Evolutionary conservation across 257 asterid genomes (phyloP).

Genomic region (Osmanthus fragrans): DNA sequence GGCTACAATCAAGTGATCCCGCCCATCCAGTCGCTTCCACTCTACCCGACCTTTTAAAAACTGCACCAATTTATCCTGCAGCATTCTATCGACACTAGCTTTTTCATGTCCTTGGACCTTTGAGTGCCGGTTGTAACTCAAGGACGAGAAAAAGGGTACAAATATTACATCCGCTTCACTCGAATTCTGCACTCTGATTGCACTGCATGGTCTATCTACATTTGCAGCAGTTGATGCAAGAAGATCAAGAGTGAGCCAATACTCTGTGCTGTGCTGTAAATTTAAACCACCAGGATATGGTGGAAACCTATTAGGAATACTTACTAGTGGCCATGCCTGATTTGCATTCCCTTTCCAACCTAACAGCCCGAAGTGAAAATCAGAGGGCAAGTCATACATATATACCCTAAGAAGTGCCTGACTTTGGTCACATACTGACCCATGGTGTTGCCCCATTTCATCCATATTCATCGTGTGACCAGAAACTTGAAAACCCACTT

Average conservation of each 20-base stretch:
- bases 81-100: conserved; percentile 35
- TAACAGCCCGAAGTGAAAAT: conserved; percentile 76
- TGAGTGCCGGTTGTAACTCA: conserved; percentile 72
- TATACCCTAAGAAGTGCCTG: conserved; percentile 60
- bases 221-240: conserved; percentile 50
- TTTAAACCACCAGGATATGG: conserved; percentile 80
- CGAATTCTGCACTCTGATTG: conserved; percentile 49
- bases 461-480: conserved; percentile 3
- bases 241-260: conserved; percentile 86
- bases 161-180: conserved; percentile 62
- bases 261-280: conserved; percentile 70
- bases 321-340: conserved; percentile 62
- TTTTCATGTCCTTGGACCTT: conserved; percentile 42
- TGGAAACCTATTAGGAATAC: conserved; percentile 40
- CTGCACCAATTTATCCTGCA: conserved; percentile 63
- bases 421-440: conserved; percentile 37
- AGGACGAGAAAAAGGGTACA: conserved; percentile 76
- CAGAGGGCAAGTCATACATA: conserved; percentile 75
- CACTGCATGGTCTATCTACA: conserved; percentile 58
- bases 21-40: conserved; percentile 61
- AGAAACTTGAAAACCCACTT: conserved; percentile 18
- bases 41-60: conserved; percentile 53
- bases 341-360: conserved; percentile 48
- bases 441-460: conserved; percentile 15
- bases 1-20: conserved; percentile 69